phyloP scores from a whole-genome alignment of 805 yeast species.

The Starmera quercuum region DNA sequence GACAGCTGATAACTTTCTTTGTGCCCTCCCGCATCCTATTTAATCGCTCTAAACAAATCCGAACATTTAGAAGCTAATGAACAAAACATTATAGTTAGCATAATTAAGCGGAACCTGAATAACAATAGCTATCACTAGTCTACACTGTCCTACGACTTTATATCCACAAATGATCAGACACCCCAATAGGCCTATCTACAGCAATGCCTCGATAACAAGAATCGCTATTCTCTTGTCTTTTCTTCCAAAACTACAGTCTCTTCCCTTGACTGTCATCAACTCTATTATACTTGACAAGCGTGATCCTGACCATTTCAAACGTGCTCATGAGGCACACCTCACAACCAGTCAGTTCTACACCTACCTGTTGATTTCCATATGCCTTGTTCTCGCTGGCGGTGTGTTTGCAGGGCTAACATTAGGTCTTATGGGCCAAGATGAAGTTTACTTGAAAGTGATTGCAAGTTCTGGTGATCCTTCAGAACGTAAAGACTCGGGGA shows the following conservation, averaged over 20 bases:
- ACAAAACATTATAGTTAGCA: too few relatives aligned
- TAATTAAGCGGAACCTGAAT: too few relatives aligned
- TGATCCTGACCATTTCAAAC: background rate
- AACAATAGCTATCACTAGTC: too few relatives aligned
- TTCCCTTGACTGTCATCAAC: background rate
- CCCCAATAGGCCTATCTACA: background rate
- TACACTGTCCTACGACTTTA: too few relatives aligned
- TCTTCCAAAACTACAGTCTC: background rate
- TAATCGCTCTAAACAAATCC: too few relatives aligned
- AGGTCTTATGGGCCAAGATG: slow-evolving; percentile 97
- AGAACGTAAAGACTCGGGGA: slow-evolving; percentile 63
- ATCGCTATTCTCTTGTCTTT: background rate
- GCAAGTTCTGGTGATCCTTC: slow-evolving; percentile 72
- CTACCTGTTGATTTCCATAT: slow-evolving; percentile 37
- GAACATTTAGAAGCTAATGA: too few relatives aligned
- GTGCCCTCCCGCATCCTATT: too few relatives aligned
- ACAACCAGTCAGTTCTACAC: slow-evolving; percentile 17
- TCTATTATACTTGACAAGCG: background rate
- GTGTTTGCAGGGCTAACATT: slow-evolving; percentile 92
- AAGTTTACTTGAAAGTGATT: slow-evolving; percentile 85
- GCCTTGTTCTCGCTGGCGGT: slow-evolving; percentile 72
- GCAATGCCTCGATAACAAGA: background rate
- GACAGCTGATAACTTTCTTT: too few relatives aligned
- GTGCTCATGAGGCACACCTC: slow-evolving; percentile 4
- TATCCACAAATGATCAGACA: background rate